Percentiles rank a stretch among this genome's conserved stretches.
Evolutionary conservation across 768 basidiomycete genomes (phyloP).

Genomic region (Thelephora aurantiotincta): DNA sequence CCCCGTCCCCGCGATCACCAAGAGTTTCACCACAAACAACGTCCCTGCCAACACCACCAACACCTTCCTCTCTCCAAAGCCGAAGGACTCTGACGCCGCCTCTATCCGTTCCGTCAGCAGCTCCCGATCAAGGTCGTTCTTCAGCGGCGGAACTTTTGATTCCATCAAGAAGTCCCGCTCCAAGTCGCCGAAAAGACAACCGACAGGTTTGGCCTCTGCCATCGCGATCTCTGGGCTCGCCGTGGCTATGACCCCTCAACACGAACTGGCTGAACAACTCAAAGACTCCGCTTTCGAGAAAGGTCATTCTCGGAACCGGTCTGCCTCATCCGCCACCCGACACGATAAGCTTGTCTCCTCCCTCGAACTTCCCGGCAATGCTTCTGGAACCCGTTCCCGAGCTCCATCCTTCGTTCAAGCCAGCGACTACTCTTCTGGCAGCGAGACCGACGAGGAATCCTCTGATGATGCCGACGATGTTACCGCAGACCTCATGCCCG

Average conservation of each 20-base stretch:
- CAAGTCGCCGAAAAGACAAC: conserved; percentile 25
- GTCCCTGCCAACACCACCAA: conserved; percentile 6
- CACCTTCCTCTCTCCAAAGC: conserved; percentile 9
- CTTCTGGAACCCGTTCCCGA: conserved; percentile 6
- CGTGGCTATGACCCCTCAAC: conserved; percentile 34
- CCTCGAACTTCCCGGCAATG: conserved; percentile 2
- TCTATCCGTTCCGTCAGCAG: conserved; percentile 13
- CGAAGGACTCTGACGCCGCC: conserved; percentile 12
- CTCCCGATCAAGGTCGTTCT: conserved; percentile 9
- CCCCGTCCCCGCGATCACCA: conserved; percentile 1
- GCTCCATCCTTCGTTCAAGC: conserved; percentile 10
- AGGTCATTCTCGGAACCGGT: conserved; percentile 1
- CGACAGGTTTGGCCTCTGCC: conserved; percentile 50
- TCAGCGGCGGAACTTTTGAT: conserved; percentile 10
- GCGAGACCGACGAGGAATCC: conserved; percentile 9
- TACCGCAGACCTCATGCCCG: conserved; percentile 68
- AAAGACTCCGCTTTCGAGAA: neutral
- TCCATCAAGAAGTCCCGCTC: conserved; percentile 5
- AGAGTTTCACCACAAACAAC: conserved; percentile 4
- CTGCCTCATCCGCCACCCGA: conserved; percentile 3
- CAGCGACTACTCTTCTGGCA: conserved; percentile 9
- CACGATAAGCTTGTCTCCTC: neutral
- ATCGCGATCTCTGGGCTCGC: conserved; percentile 46
- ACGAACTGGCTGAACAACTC: conserved; percentile 8
- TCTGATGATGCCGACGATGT: conserved; percentile 15